Base-by-base conservation (phyloP, 768 basidiomycete species). In the Phylloporus arenicola region DNA sequence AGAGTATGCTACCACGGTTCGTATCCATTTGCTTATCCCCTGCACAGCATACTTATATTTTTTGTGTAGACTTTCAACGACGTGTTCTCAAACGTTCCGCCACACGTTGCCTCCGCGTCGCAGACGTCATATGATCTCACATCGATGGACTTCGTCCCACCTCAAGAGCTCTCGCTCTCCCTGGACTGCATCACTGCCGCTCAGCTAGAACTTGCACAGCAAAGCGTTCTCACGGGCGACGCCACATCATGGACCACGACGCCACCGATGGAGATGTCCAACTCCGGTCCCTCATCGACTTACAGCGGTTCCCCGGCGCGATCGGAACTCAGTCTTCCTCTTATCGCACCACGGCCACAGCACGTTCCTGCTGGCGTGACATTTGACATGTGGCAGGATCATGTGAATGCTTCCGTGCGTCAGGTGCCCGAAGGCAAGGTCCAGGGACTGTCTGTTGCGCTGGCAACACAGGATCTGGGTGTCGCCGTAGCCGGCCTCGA, bases 251-350 rank as follows among this genome's bases (percentile, higher is more conserved):
- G 61, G 61, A 17, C 42, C 6, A 41, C 30, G 11, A 22, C 57
- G 50, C 47, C 54, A 59, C 45, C 34, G 16, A 11, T 48, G 19
- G 56, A 55, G 25, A 53, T 61, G 6, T 6, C 59, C 2, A 46
- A 58, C 29, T 72, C 74, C 1, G 60, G 66, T 7, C 64, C 75
- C 0, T 75, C 76, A 0, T 73, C 76, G 2, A 62, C 67, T 6
- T 77, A 76, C 57, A 70, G 73, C 0, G 72, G 72, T 1, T 77
- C 76, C 0, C 73, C 75, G 0, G 60, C 68, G 0, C 67, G 53
- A 0, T 63, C 68, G 3, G 68, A 71, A 13, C 57, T 56, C 42
- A 45, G 56, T 13, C 53, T 68, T 0, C 67, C 67, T 0, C 24
- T 70, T 17, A 20, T 57, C 16, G 68, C 68, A 16, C 69, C 66